A percentile compares a stretch with the other conserved stretches of the same genome.
Evolutionary conservation across 768 basidiomycete species (phyloP).

Genomic region (Psilocybe azurescens): DNA sequence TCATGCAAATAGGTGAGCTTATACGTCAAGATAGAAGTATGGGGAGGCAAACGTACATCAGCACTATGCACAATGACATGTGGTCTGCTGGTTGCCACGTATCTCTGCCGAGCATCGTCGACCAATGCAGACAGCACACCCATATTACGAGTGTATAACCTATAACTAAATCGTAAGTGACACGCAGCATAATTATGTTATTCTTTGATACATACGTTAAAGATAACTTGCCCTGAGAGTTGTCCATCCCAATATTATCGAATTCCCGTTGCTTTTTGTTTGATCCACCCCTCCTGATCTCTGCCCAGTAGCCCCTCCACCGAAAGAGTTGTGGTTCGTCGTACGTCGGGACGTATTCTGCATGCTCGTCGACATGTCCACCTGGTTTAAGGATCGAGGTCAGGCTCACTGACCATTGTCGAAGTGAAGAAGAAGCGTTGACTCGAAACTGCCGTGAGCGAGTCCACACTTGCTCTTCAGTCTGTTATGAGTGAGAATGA

Average conservation of each 20-base stretch:
- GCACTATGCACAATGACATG: slow-evolving; percentile 46
- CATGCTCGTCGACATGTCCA: slow-evolving; percentile 29
- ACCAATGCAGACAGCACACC: slow-evolving; percentile 45
- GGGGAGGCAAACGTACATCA: slow-evolving; percentile 28
- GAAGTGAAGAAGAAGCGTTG: slow-evolving; percentile 40
- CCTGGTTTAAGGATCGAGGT: slow-evolving; percentile 21
- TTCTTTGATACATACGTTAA: slow-evolving; percentile 39
- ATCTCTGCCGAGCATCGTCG: slow-evolving; percentile 45
- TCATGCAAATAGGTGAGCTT: neutral
- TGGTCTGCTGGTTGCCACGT: slow-evolving; percentile 43
- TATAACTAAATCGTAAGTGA: slow-evolving; percentile 17
- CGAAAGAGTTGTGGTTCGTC: slow-evolving; percentile 45
- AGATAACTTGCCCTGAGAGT: slow-evolving; percentile 18
- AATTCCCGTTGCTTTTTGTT: slow-evolving; percentile 1
- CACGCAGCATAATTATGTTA: neutral
- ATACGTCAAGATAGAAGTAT: neutral
- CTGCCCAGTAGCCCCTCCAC: slow-evolving; percentile 49
- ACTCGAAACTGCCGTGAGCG: slow-evolving; percentile 43
- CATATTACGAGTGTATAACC: slow-evolving; percentile 50
- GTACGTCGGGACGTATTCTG: slow-evolving; percentile 49
- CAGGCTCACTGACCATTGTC: slow-evolving; percentile 45
- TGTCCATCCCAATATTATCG: neutral
- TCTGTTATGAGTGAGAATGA: slow-evolving; percentile 28
- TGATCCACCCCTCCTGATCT: slow-evolving; percentile 32
- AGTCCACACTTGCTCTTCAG: slow-evolving; percentile 48